Conservation (phyloP, 2,329 filamentous ascomycete genomes). For the Colletotrichum sp. region DNA sequence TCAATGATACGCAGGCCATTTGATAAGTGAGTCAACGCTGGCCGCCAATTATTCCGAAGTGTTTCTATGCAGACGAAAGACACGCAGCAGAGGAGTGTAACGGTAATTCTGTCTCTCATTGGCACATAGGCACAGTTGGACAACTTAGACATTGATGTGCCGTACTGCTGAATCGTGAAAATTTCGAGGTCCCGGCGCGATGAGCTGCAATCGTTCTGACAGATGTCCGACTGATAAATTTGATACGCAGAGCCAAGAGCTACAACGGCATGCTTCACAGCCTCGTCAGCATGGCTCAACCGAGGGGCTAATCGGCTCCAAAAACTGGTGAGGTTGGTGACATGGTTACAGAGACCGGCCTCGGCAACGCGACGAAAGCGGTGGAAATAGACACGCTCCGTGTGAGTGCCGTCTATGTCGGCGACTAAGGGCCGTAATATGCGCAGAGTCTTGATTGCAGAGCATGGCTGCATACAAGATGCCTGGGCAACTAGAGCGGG, state of each 20-base stretch:
- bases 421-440: slow-evolving; percentile 35
- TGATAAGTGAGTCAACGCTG: slow-evolving; percentile 30
- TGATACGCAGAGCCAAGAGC: slow-evolving; percentile 37
- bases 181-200: slow-evolving; percentile 33
- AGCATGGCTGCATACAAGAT: background rate
- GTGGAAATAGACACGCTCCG: slow-evolving; percentile 39
- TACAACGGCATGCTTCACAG: slow-evolving; percentile 37
- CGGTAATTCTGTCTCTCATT: slow-evolving; percentile 28
- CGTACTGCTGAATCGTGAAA: slow-evolving; percentile 44
- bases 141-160: slow-evolving; percentile 36
- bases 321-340: slow-evolving; percentile 31
- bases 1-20: slow-evolving; percentile 36
- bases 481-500: background rate
- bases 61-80: slow-evolving; percentile 36
- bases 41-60: slow-evolving; percentile 29
- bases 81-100: slow-evolving; percentile 36
- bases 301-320: slow-evolving; percentile 35
- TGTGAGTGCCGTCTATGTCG: slow-evolving; percentile 38
- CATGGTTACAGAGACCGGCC: slow-evolving; percentile 31
- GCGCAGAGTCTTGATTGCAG: background rate
- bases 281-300: slow-evolving; percentile 31
- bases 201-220: slow-evolving; percentile 13
- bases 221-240: slow-evolving; percentile 24
- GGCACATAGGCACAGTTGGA: slow-evolving; percentile 4
- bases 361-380: slow-evolving; percentile 35